Base-by-base conservation (phyloP, 768 basidiomycete species). In the Amanita inopinata region DNA sequence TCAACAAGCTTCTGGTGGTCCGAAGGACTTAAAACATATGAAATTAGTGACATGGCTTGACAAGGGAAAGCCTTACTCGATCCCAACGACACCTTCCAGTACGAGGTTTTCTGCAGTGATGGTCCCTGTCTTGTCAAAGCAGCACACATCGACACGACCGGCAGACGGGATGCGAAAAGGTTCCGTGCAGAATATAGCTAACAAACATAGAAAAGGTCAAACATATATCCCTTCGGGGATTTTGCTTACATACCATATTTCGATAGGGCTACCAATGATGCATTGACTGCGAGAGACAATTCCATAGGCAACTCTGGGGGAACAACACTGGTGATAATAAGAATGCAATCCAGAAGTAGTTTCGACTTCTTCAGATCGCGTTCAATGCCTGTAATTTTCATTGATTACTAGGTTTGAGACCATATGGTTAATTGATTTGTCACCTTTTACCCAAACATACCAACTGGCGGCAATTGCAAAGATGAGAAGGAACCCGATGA, bases 241-340 rank as follows among this genome's bases (percentile, higher is more conserved):
- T 3, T 4, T 19, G 47, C 27, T 47, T 27, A 68, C 83, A 12
- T 50, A 93, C 92, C 83, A 57, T 70, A 91, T 61, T 96, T 99
- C 33, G 88, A 90, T 31, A 98, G 61, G 0, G 96, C 92, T 15
- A 96, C 90, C 11, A 99, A 68, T 0, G 86, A 90, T 0, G 89
- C 89, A 51, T 99, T 99, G 46, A 98, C 96, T 1, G 96, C 96
- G 33, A 99, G 66, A 0, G 88, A 89, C 30, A 98, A 71, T 54
- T 99, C 96, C 96, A 98, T 99, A 1, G 96, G 96, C 33, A 99
- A 60, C 55, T 99, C 96, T 8, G 96, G 94, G 6, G 96, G 96
- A 0, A 98, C 96, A 28, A 98, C 96, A 47, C 88, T 92, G 6
- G 96, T 99, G 51, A 98, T 81, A 56, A 98, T 97, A 27, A 98